Base-by-base conservation (phyloP, 169 alveolate genomes). In the Eimeria maxima region DNA sequence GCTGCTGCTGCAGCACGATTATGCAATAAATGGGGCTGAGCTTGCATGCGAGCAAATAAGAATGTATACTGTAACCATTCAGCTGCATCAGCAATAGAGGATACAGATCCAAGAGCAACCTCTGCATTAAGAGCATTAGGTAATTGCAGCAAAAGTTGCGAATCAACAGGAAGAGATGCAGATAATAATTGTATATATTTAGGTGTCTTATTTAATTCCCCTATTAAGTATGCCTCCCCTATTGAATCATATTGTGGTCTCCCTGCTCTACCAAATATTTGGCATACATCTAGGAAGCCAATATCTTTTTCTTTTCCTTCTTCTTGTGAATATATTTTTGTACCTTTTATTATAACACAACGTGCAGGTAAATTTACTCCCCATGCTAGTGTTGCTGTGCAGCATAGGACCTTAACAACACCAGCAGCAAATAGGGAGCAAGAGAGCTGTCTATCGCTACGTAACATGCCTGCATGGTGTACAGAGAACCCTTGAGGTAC, bases 311-410 rank as follows among this genome's bases (percentile, higher is more conserved):
- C 99, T 92, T 99, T 98, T 0, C 99, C 99, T 81, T 97, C 97
- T 89, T 99, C 99, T 6, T 99, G 99, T 80, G 98, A 98, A 97
- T 99, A 99, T 10, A 74, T 3, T 6, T 45, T 3, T 11, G 99
- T 99, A 10, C 99, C 99, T 97, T 99, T 99, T 80, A 99, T 99
- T 11, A 99, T 99, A 16, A 99, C 99, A 29, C 99, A 98, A 96
- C 99, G 99, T 2, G 99, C 99, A 14, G 99, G 99, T 83, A 99
- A 96, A 97, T 99, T 99, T 11, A 99, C 99, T 0, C 99, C 99
- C 99, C 99, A 99, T 13, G 99, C 99, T 90, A 99, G 97, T 22
- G 99, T 99, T 10, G 99, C 99, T 0, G 99, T 99, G n/a, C 99
- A 98, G 86, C 99, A 99, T 53, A 99, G 97, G 38, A 99, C 99